Evolutionary conservation across 78 protist genomes (phyloP), one percentile per base, ranked within the genome.

Genomic region (Cavenderia fasciculata): DNA sequence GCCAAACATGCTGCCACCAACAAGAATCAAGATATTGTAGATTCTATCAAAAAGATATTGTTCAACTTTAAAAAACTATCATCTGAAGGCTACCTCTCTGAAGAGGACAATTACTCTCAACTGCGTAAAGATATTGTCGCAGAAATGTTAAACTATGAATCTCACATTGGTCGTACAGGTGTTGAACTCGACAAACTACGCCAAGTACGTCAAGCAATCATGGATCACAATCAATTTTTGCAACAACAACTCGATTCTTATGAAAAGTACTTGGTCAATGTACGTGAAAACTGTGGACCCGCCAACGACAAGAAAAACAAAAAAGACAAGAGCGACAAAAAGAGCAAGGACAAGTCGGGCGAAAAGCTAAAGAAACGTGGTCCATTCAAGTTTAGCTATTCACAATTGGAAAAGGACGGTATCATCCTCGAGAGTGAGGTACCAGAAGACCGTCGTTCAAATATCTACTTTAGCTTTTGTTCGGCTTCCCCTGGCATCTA

Each of bases 321-420:
- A 21, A 85, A 71, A 27, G 40, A 63, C 8, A 66, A 62, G 70
- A 63, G 49, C 4, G 61, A 79, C 21, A 66, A 79, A 62, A 73
- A 79, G 4, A 52, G 47, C 38, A 49, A 79, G 59, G 10, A 63
- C 21, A 46, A 4, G 7, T 33, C 47, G 31, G 52, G 40, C 71
- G 31, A 52, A 51, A 77, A 77, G 72, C 1, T 36, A 3, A 23
- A 27, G n/a, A 68, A 74, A 40, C 40, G 54, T 27, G 92, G 92
- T 29, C 92, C 92, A 31, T 54, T 92, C 79, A 85, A 85, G 25
- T 84, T 92, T 34, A 74, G 85, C 23, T 89, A 92, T 16, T 46
- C 57, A 19, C 85, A 85, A 40, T 57, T 92, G 74, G 88, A 86
- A 59, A 82, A 92, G 65, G 95, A 92, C 65, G 95, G 95, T 11